Evolutionary conservation across 352 stramenopile species (phyloP).

Genomic region (Albugo laibachii): DNA sequence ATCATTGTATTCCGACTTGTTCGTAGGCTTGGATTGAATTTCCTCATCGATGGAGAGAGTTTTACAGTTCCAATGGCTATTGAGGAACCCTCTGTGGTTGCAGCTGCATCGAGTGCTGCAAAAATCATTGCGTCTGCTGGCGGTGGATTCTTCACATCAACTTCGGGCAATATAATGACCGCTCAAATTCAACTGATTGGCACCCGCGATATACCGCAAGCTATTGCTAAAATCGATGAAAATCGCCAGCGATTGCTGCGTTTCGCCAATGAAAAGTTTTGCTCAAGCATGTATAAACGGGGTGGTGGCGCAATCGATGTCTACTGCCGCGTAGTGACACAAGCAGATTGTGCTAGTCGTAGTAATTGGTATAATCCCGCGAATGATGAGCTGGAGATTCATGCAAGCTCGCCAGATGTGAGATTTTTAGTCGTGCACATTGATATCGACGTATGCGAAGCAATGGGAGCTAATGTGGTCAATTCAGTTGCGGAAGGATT

Average conservation of each 20-base stretch:
- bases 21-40: slow-evolving; percentile 56
- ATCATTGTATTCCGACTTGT: background rate
- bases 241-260: slow-evolving; percentile 38
- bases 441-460: slow-evolving; percentile 74
- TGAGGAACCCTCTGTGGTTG: slow-evolving; percentile 71
- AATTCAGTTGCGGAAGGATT: slow-evolving; percentile 74
- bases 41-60: slow-evolving; percentile 61
- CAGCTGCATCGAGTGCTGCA: slow-evolving; percentile 57
- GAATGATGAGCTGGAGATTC: background rate
- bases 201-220: slow-evolving; percentile 32
- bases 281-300: slow-evolving; percentile 72
- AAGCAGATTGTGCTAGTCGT: slow-evolving; percentile 10
- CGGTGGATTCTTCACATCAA: slow-evolving; percentile 50
- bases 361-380: background rate
- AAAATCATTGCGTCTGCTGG: slow-evolving; percentile 58
- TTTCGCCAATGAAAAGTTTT: slow-evolving; percentile 57
- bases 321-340: slow-evolving; percentile 61
- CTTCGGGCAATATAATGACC: slow-evolving; percentile 72
- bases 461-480: slow-evolving; percentile 79
- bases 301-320: slow-evolving; percentile 58
- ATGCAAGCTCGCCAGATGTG: background rate
- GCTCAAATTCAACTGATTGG: slow-evolving; percentile 70
- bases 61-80: slow-evolving; percentile 71
- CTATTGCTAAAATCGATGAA: slow-evolving; percentile 24
- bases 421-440: slow-evolving; percentile 70